These are phyloP conservation scores for Chlorencoelia australis DNA, from an alignment of 2,329 filamentous ascomycete genomes.

Conservation along the genomic window DNA sequence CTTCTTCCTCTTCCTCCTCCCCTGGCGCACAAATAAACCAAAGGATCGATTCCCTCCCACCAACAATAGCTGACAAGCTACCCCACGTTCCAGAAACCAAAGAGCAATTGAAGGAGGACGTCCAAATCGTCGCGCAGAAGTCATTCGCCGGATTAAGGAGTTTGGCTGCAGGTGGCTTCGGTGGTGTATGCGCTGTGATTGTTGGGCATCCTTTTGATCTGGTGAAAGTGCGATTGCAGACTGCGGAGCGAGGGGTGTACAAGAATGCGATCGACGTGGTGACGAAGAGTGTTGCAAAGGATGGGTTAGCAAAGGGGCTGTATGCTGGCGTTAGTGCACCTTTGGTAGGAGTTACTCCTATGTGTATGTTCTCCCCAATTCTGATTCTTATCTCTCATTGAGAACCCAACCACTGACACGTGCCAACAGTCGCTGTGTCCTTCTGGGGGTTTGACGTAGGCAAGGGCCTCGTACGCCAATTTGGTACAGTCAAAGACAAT, in stretches of 20 bases:
- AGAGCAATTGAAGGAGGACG: conserved; percentile 25
- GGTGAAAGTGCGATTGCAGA: conserved; percentile 95
- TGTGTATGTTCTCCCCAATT: conserved; percentile 61
- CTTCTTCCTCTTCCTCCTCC: conserved; percentile 15
- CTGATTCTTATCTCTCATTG: not conserved
- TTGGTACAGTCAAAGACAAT: conserved; percentile 51
- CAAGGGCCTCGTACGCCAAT: conserved; percentile 69
- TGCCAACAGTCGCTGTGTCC: conserved; percentile 51
- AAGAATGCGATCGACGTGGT: conserved; percentile 86
- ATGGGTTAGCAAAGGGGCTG: conserved; percentile 70
- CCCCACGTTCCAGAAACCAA: conserved; percentile 26
- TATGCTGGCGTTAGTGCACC: conserved; percentile 97
- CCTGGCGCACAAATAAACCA: conserved; percentile 20
- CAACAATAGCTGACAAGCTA: conserved; percentile 19
- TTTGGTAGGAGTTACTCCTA: conserved; percentile 89
- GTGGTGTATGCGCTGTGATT: conserved; percentile 85
- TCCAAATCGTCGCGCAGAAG: conserved; percentile 21
- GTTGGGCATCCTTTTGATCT: conserved; percentile 96
- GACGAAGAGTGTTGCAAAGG: conserved; percentile 73
- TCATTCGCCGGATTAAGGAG: conserved; percentile 60
- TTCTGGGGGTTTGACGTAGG: conserved; percentile 91
- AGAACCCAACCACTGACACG: no score
- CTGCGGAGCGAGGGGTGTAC: conserved; percentile 89
- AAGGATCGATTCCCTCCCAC: conserved; percentile 20
- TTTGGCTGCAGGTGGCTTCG: conserved; percentile 81